A percentile compares a stretch with the other conserved stretches of the same genome.
phyloP scores from a whole-genome alignment of 2,329 filamentous ascomycete genomes.

The Paecilomyces dactylethromorphus region DNA sequence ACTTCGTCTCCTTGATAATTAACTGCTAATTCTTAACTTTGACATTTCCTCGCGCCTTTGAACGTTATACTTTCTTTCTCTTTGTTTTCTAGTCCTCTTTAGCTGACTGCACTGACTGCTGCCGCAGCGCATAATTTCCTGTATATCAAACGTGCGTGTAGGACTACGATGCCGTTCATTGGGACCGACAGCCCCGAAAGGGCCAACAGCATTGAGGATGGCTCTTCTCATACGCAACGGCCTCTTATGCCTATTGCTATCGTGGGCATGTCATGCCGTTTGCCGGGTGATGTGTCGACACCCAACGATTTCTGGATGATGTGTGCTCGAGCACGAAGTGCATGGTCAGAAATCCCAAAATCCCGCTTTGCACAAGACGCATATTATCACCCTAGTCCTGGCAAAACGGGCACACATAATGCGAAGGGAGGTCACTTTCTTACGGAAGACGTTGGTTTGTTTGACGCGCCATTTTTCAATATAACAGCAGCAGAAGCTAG shows the following conservation, averaged over 20 bases:
- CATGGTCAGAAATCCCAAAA: slow-evolving; percentile 1
- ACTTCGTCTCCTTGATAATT: no score
- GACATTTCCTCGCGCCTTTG: no score
- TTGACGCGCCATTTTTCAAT: slow-evolving; percentile 20
- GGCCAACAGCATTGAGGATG: no score
- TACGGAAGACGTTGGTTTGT: slow-evolving; percentile 7
- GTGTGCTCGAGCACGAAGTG: neutral
- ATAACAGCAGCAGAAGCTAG: slow-evolving; percentile 12
- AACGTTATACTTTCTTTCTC: no score
- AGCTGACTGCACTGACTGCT: no score
- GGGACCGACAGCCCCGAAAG: no score
- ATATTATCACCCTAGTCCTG: slow-evolving; percentile 6
- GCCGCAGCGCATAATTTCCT: no score
- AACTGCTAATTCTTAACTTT: no score
- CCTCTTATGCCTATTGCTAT: slow-evolving; percentile 1
- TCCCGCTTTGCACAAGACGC: slow-evolving; percentile 2
- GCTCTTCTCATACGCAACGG: neutral
- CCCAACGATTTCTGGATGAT: slow-evolving; percentile 3
- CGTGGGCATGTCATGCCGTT: neutral
- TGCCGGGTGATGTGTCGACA: neutral
- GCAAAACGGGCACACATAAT: slow-evolving; percentile 1
- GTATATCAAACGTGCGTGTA: no score
- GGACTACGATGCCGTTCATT: no score
- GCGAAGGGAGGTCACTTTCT: slow-evolving; percentile 1
- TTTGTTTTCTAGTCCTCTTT: no score